These are phyloP conservation scores for Hymenoscyphus linearis DNA, from an alignment of 2,329 filamentous ascomycete species.

Conservation along the genomic window DNA sequence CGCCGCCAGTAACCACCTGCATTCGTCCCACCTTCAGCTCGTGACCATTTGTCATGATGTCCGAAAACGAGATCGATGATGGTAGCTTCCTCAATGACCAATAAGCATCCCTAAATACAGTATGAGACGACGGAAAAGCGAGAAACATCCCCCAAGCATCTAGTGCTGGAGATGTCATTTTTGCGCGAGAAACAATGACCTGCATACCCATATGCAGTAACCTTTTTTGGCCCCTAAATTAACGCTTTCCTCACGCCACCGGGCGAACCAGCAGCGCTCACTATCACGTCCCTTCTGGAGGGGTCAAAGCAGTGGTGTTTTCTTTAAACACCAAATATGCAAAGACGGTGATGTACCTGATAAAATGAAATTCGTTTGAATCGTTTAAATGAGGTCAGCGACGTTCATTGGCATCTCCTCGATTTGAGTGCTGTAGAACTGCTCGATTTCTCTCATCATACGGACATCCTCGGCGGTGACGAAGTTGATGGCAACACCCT, in stretches of 20 bases:
- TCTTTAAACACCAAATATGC: slow-evolving; percentile 18
- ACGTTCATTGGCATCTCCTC: slow-evolving; percentile 99
- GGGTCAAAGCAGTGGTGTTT: slow-evolving; percentile 21
- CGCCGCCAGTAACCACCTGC: slow-evolving; percentile 17
- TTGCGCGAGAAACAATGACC: slow-evolving; percentile 27
- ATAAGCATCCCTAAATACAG: slow-evolving; percentile 30
- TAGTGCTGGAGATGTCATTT: slow-evolving; percentile 29
- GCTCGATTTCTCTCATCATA: slow-evolving; percentile 99
- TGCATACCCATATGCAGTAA: slow-evolving; percentile 27
- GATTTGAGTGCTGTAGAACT: slow-evolving; percentile 99
- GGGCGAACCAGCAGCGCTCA: slow-evolving; percentile 34
- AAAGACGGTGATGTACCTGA: slow-evolving; percentile 31
- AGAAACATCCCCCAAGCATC: slow-evolving; percentile 30
- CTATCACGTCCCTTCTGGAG: slow-evolving; percentile 30
- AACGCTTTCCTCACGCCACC: slow-evolving; percentile 29
- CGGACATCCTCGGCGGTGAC: slow-evolving; percentile 98
- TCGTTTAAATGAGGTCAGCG: slow-evolving; percentile 64
- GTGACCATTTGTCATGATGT: slow-evolving; percentile 14
- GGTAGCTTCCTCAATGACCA: slow-evolving; percentile 24
- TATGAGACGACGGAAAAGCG: slow-evolving; percentile 27
- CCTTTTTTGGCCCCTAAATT: slow-evolving; percentile 31
- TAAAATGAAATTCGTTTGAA: slow-evolving; percentile 5
- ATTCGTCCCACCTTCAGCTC: slow-evolving; percentile 18
- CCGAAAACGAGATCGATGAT: slow-evolving; percentile 23
- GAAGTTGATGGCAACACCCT: slow-evolving; percentile 99